Percentiles rank a stretch among this genome's conserved stretches.
These are phyloP conservation scores for Exophiala sp. DNA, from an alignment of 2,329 filamentous ascomycete genomes.

Conservation along the genomic window DNA sequence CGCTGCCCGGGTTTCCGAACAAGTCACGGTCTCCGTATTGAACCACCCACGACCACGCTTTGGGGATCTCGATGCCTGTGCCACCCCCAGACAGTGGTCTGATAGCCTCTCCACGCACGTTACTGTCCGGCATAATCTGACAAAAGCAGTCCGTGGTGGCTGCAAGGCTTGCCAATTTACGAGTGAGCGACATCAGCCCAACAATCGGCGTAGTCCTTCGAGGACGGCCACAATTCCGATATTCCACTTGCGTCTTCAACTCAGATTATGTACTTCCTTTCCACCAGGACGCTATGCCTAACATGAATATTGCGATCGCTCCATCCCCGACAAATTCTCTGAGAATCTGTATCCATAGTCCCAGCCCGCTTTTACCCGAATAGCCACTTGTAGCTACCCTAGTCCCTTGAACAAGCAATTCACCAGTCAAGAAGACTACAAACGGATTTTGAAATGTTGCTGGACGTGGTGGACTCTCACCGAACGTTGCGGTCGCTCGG, in stretches of 20 bases:
- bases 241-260: not conserved
- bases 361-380: slow-evolving; percentile 30
- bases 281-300: slow-evolving; percentile 44
- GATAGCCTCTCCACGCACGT: no score
- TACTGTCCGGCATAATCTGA: no score
- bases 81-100: no score
- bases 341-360: slow-evolving; percentile 37
- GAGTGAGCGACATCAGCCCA: no score
- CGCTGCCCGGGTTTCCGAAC: no score
- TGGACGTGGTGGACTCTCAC: slow-evolving; percentile 41
- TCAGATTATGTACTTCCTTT: slow-evolving; percentile 26
- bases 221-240: not conserved
- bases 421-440: slow-evolving; percentile 45
- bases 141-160: no score
- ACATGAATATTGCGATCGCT: slow-evolving; percentile 43
- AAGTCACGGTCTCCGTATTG: no score
- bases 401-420: slow-evolving; percentile 40
- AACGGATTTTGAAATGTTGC: slow-evolving; percentile 46
- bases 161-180: no score
- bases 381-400: slow-evolving; percentile 33
- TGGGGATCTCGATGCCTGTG: no score
- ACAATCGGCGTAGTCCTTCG: no score
- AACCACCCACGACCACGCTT: no score
- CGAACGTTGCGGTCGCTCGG: slow-evolving; percentile 37
- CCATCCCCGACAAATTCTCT: slow-evolving; percentile 43